phyloP scores from a whole-genome alignment of 1,284 basidiomycete species.

The Microbotryum silenes-acaulis region DNA sequence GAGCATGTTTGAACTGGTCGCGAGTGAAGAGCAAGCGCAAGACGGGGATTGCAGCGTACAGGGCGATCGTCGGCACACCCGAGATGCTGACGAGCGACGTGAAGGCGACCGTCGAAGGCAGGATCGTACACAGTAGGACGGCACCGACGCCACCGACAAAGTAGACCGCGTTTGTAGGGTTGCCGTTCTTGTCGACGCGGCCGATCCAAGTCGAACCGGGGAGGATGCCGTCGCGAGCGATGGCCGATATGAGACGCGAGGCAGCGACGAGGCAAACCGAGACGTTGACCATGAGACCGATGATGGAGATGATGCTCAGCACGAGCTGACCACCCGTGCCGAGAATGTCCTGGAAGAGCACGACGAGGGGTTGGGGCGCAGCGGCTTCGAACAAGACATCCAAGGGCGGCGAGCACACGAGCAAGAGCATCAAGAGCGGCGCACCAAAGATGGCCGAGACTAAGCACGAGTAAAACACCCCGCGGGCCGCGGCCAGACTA shows the following conservation, averaged over 20 bases:
- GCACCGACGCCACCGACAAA: constrained; percentile 47
- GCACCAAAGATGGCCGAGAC: constrained; percentile 58
- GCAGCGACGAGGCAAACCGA: constrained; percentile 71
- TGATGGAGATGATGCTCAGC: constrained; percentile 67
- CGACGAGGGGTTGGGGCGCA: constrained; percentile 78
- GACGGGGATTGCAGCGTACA: constrained; percentile 66
- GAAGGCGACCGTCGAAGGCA: constrained; percentile 76
- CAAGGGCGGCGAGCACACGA: constrained; percentile 50
- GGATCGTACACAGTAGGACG: constrained; percentile 63
- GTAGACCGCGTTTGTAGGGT: constrained; percentile 53
- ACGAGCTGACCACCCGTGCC: constrained; percentile 65
- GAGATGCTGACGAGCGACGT: constrained; percentile 72
- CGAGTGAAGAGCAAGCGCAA: constrained; percentile 63
- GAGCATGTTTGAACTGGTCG: constrained; percentile 58
- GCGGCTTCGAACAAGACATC: constrained; percentile 60
- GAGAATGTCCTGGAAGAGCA: constrained; percentile 67
- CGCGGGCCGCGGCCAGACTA: constrained; percentile 65
- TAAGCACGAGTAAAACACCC: constrained; percentile 62
- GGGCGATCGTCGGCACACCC: constrained; percentile 66
- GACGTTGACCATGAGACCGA: constrained; percentile 67
- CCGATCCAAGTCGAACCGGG: constrained; percentile 71
- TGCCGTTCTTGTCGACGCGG: constrained; percentile 55
- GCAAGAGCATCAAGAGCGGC: constrained; percentile 20
- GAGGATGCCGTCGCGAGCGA: constrained; percentile 75
- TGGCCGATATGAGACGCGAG: constrained; percentile 71